Conservation (phyloP, 169 alveolate species). For the Besnoitia besnoiti region DNA sequence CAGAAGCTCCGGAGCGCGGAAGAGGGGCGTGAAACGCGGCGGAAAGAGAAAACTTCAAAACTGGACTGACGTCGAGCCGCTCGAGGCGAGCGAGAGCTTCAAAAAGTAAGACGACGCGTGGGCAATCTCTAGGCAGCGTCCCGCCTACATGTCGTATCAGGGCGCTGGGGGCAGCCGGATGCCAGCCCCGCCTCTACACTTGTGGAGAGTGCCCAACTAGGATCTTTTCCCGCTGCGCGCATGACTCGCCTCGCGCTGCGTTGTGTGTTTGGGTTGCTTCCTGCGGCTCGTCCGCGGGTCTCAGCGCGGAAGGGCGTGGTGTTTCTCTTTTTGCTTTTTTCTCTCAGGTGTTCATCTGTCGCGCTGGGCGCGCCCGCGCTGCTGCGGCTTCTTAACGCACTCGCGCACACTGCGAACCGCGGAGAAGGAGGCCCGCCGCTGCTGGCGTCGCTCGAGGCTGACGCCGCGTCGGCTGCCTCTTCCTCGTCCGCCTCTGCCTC, state of each 20-base stretch:
- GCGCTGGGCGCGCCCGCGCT: constrained; percentile 48
- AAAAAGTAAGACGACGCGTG: not conserved
- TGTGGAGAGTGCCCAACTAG: too few species aligned
- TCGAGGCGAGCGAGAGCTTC: not conserved
- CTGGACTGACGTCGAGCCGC: not conserved
- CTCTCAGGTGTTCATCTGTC: constrained; percentile 11
- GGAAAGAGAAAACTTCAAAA: not conserved
- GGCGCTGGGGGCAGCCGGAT: too few species aligned
- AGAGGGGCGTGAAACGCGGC: not conserved
- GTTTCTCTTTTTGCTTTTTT: not conserved
- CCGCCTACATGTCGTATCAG: too few species aligned
- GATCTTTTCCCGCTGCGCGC: too few species aligned
- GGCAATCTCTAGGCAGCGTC: too few species aligned
- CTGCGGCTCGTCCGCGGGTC: not conserved
- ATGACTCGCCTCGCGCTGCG: not conserved
- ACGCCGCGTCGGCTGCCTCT: not conserved
- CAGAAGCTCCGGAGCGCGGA: not conserved
- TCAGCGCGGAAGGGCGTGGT: not conserved
- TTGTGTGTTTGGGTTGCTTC: not conserved
- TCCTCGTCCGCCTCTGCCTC: not conserved
- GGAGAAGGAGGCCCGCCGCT: not conserved
- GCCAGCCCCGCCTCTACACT: too few species aligned
- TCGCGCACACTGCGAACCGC: not conserved
- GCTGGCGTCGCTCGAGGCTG: not conserved
- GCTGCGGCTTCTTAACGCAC: constrained; percentile 7